Percentiles rank a stretch among this genome's conserved stretches.
These are phyloP conservation scores for Glebionis coronaria DNA, from an alignment of 129 eudicot species.

Conservation along the genomic window DNA sequence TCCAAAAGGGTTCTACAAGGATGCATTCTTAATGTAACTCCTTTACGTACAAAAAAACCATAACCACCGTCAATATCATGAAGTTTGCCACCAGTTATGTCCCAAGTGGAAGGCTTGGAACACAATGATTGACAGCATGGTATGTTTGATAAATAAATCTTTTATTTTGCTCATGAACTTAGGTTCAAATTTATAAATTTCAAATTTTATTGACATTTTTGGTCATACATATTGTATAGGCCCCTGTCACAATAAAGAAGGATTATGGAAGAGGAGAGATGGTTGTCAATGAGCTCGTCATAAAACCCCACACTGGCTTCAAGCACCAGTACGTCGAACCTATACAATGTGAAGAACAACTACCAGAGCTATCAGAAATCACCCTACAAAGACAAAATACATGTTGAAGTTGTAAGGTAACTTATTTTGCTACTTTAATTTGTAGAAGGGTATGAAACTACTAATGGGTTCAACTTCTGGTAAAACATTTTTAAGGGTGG, in stretches of 20 bases:
- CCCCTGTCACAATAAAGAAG: conserved; percentile 66
- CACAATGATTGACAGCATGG: conserved; percentile 79
- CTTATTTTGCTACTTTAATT: too few relatives aligned
- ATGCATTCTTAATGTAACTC: too few relatives aligned
- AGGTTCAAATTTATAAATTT: neutral
- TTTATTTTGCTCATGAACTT: neutral
- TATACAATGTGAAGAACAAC: conserved; percentile 34
- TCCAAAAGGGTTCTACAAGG: too few relatives aligned
- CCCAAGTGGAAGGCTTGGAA: neutral
- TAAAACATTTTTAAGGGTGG: too few relatives aligned
- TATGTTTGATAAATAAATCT: conserved; percentile 11
- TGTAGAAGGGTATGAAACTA: too few relatives aligned
- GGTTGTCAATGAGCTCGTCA: conserved; percentile 82
- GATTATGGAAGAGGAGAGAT: conserved; percentile 74
- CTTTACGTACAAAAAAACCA: too few relatives aligned
- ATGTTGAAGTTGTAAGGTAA: conserved; percentile 79
- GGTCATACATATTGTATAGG: conserved; percentile 25
- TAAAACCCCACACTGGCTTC: conserved; percentile 74
- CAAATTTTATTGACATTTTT: too few relatives aligned
- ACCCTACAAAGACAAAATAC: conserved; percentile 71
- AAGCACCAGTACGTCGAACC: conserved; percentile 35
- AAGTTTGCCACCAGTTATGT: too few relatives aligned
- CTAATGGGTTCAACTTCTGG: too few relatives aligned
- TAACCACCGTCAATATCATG: too few relatives aligned
- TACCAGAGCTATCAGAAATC: conserved; percentile 57